Base-by-base conservation (phyloP, 2,329 filamentous ascomycete genomes). In the Aureobasidium subglaciale region DNA sequence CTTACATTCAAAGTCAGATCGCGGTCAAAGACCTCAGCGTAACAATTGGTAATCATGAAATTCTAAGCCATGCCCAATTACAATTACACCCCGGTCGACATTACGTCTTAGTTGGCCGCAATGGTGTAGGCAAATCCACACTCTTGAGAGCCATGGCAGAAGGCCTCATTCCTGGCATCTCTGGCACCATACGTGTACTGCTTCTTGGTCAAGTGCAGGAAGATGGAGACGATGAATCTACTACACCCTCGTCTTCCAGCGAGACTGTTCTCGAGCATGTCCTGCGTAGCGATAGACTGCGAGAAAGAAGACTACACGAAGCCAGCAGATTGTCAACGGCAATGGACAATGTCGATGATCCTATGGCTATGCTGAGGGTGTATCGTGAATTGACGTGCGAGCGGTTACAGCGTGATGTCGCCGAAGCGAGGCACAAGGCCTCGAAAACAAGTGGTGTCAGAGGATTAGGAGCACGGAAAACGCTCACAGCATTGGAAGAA, bases 111-210 rank as follows among this genome's bases (percentile, higher is more conserved):
- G 76, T 92, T 18, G 90, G 89, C 0, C 79, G 87, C 6, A 95
- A 95, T 70, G 89, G 89, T 0, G 86, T 84, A 2, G 90, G 89
- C 5, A 95, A 95, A 66, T 91, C 87, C 4, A 92, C 87, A 0
- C 71, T 92, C 6, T 73, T 93, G 15, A 82, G 82, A 64, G 88
- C 89, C 1, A 84, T 95, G 61, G 85, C 84, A 4, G 84, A 90
- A 59, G 88, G 88, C 63, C 76, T 90, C 30, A 86, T 95, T 15
- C 88, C 89, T 0, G 88, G 87, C 0, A 84, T 90, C 35, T 82
- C 85, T 0, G 79, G 85, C 61, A 73, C 79, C 27, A 82, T 83
- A 0, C 78, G 83, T 20, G 78, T 89, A 40, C 78, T 84, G 0
- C 81, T 90, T 43, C 68, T 90, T 11, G 86, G 88, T 61, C 87